Conservation (phyloP, 2,329 filamentous ascomycete genomes). For the Exophiala dermatitidis region DNA sequence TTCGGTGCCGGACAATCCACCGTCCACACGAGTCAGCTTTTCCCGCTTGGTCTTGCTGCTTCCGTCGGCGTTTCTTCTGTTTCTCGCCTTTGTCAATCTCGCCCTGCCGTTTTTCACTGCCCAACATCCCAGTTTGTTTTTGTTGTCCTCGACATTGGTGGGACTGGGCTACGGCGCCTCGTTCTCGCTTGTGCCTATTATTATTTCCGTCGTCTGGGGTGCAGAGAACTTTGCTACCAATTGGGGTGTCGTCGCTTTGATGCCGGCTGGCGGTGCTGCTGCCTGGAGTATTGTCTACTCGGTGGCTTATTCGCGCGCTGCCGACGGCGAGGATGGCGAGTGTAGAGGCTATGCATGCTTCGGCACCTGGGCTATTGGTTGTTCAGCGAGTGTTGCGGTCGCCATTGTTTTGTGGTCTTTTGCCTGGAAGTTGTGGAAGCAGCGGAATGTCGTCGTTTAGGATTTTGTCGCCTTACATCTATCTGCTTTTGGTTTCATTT, state of each 20-base stretch:
- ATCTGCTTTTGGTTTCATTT: not conserved
- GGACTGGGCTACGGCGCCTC: constrained; percentile 89
- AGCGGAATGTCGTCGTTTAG: constrained; percentile 63
- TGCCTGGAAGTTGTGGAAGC: constrained; percentile 82
- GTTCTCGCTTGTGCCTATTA: constrained; percentile 82
- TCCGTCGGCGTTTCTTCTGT: constrained; percentile 65
- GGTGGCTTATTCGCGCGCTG: constrained; percentile 33
- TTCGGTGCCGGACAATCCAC: constrained; percentile 33
- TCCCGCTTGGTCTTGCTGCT: constrained; percentile 77
- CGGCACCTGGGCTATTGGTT: constrained; percentile 77
- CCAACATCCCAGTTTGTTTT: constrained; percentile 72
- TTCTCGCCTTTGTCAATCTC: constrained; percentile 67
- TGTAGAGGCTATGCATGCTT: constrained; percentile 83
- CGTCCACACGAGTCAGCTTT: constrained; percentile 38
- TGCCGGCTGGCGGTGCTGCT: constrained; percentile 78
- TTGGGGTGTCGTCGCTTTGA: constrained; percentile 90
- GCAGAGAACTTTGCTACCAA: constrained; percentile 98
- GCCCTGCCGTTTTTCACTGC: constrained; percentile 68
- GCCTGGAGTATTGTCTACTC: constrained; percentile 91
- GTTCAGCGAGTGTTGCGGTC: constrained; percentile 63
- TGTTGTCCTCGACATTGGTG: constrained; percentile 73
- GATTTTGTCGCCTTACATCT: not conserved
- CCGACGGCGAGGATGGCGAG: constrained; percentile 45
- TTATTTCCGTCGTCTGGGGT: constrained; percentile 96
- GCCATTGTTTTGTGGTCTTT: constrained; percentile 65